Conservation (phyloP, 352 stramenopile species). For the Phytopythium boreale region DNA sequence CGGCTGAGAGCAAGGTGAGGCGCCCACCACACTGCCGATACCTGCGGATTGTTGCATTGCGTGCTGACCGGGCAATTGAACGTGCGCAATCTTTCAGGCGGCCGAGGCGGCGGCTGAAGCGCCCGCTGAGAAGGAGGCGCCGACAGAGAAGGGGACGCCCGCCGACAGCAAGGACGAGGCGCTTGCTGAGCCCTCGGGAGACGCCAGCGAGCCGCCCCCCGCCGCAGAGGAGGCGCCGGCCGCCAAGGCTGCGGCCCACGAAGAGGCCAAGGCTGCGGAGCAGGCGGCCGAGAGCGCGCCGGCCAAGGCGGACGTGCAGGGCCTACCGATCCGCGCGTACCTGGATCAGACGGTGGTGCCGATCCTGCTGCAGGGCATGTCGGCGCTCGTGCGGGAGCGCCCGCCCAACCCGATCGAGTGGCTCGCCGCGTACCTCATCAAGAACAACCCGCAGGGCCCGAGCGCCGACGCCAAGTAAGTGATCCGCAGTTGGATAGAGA, state of each 20-base stretch:
- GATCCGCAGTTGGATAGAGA: background rate
- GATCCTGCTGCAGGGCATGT: constrained; percentile 98
- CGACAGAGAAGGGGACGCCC: constrained; percentile 5
- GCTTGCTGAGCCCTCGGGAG: constrained; percentile 9
- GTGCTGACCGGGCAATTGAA: background rate
- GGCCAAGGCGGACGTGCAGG: constrained; percentile 90
- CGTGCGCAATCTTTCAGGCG: background rate
- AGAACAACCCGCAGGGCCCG: constrained; percentile 93
- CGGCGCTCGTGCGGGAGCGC: constrained; percentile 96
- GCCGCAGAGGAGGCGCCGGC: constrained; percentile 19
- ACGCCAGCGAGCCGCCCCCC: constrained; percentile 15
- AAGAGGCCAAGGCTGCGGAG: constrained; percentile 59
- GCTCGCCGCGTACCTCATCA: constrained; percentile 95
- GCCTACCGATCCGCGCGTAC: constrained; percentile 96
- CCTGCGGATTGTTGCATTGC: background rate
- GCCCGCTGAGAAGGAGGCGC: constrained; percentile 1
- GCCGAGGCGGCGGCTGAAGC: constrained; percentile 11
- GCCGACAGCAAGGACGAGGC: constrained; percentile 34
- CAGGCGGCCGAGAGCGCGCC: constrained; percentile 69
- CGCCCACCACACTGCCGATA: background rate
- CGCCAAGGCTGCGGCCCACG: constrained; percentile 25
- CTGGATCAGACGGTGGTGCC: constrained; percentile 98
- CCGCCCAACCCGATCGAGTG: constrained; percentile 97
- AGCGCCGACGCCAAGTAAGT: constrained; percentile 52
- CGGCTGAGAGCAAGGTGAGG: constrained; percentile 13